phyloP scores from a whole-genome alignment of 768 basidiomycete genomes.

The Lepiota subincarnata region DNA sequence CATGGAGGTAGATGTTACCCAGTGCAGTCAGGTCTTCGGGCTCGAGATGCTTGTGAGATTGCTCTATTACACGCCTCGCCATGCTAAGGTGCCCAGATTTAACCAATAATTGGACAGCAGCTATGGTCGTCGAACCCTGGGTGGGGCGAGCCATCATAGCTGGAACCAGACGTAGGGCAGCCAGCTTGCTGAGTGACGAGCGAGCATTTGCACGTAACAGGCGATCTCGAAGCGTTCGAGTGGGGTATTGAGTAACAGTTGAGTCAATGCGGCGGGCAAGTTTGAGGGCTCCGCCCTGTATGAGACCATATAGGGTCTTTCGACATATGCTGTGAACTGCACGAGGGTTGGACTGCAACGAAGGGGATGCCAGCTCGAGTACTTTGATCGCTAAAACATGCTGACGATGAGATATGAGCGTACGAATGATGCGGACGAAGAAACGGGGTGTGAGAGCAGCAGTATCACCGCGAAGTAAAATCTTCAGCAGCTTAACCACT shows the following conservation, averaged over 20 bases:
- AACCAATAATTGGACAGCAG: slow-evolving; percentile 34
- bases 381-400: slow-evolving; percentile 30
- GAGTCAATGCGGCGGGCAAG: neutral
- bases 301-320: slow-evolving; percentile 26
- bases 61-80: slow-evolving; percentile 39
- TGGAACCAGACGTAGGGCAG: neutral
- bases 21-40: slow-evolving; percentile 33
- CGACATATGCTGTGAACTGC: slow-evolving; percentile 25
- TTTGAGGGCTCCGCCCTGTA: slow-evolving; percentile 19
- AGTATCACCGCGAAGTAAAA: slow-evolving; percentile 29
- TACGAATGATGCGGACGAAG: slow-evolving; percentile 33
- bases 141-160: slow-evolving; percentile 10
- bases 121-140: slow-evolving; percentile 24
- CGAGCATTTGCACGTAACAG: neutral
- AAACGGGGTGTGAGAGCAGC: slow-evolving; percentile 37
- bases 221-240: neutral
- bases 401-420: slow-evolving; percentile 38
- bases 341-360: slow-evolving; percentile 15
- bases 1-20: slow-evolving; percentile 57
- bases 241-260: neutral
- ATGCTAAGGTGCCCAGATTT: slow-evolving; percentile 37
- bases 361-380: slow-evolving; percentile 19
- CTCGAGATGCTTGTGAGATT: slow-evolving; percentile 25
- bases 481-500: slow-evolving; percentile 36
- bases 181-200: neutral